A percentile compares a stretch with the other conserved stretches of the same genome.
Evolutionary conservation across 805 yeast genomes (phyloP).

Genomic region (Myxozyma geophila): DNA sequence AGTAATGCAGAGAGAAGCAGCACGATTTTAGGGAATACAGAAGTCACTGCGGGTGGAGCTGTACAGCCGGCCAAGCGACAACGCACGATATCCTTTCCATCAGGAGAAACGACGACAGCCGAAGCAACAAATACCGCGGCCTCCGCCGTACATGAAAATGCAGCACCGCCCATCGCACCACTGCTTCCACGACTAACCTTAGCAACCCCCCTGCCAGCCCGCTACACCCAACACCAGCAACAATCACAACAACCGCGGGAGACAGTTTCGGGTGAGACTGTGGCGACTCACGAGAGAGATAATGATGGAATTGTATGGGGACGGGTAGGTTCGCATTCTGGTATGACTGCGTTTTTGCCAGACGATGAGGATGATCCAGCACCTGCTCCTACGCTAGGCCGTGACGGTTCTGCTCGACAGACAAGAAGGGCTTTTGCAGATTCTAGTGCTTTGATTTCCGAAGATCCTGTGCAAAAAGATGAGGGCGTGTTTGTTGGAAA

Average conservation of each 20-base stretch:
- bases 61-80: not conserved
- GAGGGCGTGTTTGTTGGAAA: not conserved
- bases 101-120: too few species aligned
- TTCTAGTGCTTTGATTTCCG: too few species aligned
- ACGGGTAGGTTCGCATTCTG: not conserved
- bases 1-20: too few species aligned
- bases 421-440: too few species aligned
- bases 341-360: conserved; percentile 8
- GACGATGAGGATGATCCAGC: conserved; percentile 1
- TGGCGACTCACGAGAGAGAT: not conserved
- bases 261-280: too few species aligned
- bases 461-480: not conserved
- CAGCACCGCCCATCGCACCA: too few species aligned
- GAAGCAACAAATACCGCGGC: not conserved
- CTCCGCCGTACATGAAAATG: too few species aligned
- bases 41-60: not conserved
- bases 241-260: too few species aligned
- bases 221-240: not conserved
- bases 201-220: conserved; percentile 11
- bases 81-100: not conserved
- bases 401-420: too few species aligned
- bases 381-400: not conserved
- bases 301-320: conserved; percentile 11
- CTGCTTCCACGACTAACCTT: conserved; percentile 15
- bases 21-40: not conserved